Evolutionary conservation across 768 basidiomycete species (phyloP).

Genomic region (Lactarius pseudohatsudake): DNA sequence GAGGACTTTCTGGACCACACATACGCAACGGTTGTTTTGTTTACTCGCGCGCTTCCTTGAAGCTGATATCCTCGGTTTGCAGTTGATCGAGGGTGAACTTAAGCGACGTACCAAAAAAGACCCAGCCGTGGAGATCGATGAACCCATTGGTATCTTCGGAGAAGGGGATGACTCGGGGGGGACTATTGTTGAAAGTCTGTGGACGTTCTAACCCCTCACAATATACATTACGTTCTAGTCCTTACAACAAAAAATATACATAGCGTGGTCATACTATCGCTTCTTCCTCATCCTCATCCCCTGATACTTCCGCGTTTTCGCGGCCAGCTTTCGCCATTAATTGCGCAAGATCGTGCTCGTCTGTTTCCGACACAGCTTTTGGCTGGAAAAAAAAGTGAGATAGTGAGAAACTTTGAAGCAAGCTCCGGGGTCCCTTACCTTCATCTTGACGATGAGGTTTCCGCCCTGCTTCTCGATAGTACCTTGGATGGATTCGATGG

Average conservation of each 20-base stretch:
- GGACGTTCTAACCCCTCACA: slow-evolving; percentile 27
- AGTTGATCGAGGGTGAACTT: slow-evolving; percentile 88
- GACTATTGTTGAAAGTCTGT: slow-evolving; percentile 40
- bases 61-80: slow-evolving; percentile 12
- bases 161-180: slow-evolving; percentile 29
- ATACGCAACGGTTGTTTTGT: slow-evolving; percentile 62
- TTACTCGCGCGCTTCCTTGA: slow-evolving; percentile 1
- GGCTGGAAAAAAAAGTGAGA: slow-evolving; percentile 51
- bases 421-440: slow-evolving; percentile 48
- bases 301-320: slow-evolving; percentile 95
- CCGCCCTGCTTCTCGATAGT: slow-evolving; percentile 87
- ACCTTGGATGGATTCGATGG: slow-evolving; percentile 85
- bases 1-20: slow-evolving; percentile 98
- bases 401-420: not conserved
- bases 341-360: slow-evolving; percentile 95
- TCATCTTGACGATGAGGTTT: slow-evolving; percentile 92
- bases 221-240: slow-evolving; percentile 13
- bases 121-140: slow-evolving; percentile 48
- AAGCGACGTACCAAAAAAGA: slow-evolving; percentile 80
- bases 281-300: slow-evolving; percentile 82
- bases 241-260: not conserved
- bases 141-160: slow-evolving; percentile 28
- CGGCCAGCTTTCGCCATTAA: slow-evolving; percentile 93
- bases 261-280: slow-evolving; percentile 17
- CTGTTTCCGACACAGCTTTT: slow-evolving; percentile 95